Evolutionary conservation across 306 rosid genomes (phyloP), one percentile per base, ranked within the genome.

Genomic region (Vigna hirtella): DNA sequence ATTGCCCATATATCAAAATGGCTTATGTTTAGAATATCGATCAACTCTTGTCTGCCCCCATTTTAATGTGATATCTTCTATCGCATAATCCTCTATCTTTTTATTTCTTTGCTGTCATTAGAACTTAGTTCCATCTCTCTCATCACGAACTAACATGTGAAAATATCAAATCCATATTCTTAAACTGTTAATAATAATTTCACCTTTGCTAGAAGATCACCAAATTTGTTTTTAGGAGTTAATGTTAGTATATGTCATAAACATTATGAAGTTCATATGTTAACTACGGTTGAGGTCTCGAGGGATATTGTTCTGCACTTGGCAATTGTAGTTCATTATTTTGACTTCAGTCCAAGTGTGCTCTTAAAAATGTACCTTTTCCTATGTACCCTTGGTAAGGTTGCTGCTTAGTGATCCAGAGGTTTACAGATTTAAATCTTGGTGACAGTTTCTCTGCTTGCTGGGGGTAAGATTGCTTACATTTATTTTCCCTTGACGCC

Each of bases 1-100:
- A 78, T 64, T 64, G 69, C 73, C 66, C 49, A 22, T 61, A 18
- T 73, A 65, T 79, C 48, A 24, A 63, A 32, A 63, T 10, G 73
- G 70, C 70, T 63, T 20, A 43, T 50, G 42, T 32, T 9, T 64
- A 6, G 56, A 59, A 30, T 48, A 52, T 48, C 17, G 56, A 65
- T 64, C 45, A 52, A 17, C 11, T 61, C 66, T 70, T 68, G 66
- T 70, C 42, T 76, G 20, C 6, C 42, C 42, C 42, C 7, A 10
- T 28, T 18, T 67, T 51, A 45, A 34, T 38, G 48, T 70, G 53
- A 66, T 56, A 24, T 42, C 47, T 42, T 79, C 20, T 63, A 34
- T 75, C 42, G 38, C 56, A 16, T 64, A 55, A 56, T 57, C 12
- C 0, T 69, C 42, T 50, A 68, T 61, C 55, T 36, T 76, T 70